Evolutionary conservation across 331 rosid species (phyloP).

Genomic region (Pyrus hybrid): DNA sequence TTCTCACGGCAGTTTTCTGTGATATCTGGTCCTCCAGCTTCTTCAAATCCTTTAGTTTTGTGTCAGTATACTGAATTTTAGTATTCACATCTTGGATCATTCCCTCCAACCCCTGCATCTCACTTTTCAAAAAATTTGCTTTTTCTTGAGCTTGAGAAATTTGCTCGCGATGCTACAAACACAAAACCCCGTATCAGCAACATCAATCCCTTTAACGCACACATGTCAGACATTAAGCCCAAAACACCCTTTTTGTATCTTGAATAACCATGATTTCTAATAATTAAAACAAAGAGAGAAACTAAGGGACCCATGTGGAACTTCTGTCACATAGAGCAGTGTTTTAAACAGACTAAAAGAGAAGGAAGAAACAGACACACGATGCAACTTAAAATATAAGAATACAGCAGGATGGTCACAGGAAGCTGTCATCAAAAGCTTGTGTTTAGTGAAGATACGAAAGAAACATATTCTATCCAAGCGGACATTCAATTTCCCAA

Average conservation of each 20-base stretch:
- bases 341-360: too few relatives aligned
- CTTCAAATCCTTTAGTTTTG: constrained; percentile 45
- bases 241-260: background rate
- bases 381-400: too few relatives aligned
- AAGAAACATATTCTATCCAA: too few relatives aligned
- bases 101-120: constrained; percentile 62
- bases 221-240: background rate
- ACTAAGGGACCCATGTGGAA: background rate
- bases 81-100: constrained; percentile 49
- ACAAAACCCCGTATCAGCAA: constrained; percentile 14
- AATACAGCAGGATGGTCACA: too few relatives aligned
- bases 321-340: background rate
- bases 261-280: background rate
- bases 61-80: constrained; percentile 46
- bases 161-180: constrained; percentile 79
- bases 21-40: constrained; percentile 60
- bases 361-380: background rate
- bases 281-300: background rate
- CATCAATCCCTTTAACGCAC: background rate
- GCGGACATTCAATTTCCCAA: too few relatives aligned
- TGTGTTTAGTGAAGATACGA: too few relatives aligned
- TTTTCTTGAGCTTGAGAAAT: constrained; percentile 75
- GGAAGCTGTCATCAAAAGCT: too few relatives aligned
- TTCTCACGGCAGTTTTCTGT: constrained; percentile 53
- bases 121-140: constrained; percentile 46